Evolutionary conservation across 257 asterid species (phyloP), one percentile per base, ranked within the genome.

Genomic region (Galeopsis tetrahit): DNA sequence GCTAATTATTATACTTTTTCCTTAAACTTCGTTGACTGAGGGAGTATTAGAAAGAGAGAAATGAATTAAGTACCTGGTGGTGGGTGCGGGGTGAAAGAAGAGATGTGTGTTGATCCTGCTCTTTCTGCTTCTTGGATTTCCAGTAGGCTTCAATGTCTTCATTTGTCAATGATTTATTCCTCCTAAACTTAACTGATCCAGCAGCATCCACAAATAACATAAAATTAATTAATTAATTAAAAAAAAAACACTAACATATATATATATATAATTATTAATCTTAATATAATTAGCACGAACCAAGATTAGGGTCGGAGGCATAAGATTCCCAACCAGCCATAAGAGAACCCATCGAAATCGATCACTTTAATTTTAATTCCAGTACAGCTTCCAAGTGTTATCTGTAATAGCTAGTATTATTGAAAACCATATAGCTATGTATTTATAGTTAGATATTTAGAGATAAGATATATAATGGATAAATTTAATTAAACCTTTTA

Each of bases 311-410:
- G 71, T 89, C 88, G 32, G 74, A 10, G 43, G 34, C 77, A 10
- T 55, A 86, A 46, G 96, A 89, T 55, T 76, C 95, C 98, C 98
- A 93, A 74, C 97, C 97, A 11, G 91, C 86, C 97, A 90, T 89
- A 33, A 93, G 96, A 82, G 98, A 93, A 79, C 98, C 98, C 98
- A 93, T 93, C 13, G 28, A 21, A 21, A 21, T 21, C 28, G 28
- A 21, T 21, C 28, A 21, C 28, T 21, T 21, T 21, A 0, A 21
- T 21, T 21, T 21, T 1, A 21, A 21, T 21, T 21, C 28, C 28
- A 21, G 28, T 21, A 21, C 28, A 21, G 10, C 44, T 39, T 39
- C 7, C 46, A 40, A 40, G 11, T 40, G 28, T 21, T 21, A 21
- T 21, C 28, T 21, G 28, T 21, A 21, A 21, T 21, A 21, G n/a